Base-by-base conservation (phyloP, 176 grass and related monocot genomes). In the Stipa capillata region DNA sequence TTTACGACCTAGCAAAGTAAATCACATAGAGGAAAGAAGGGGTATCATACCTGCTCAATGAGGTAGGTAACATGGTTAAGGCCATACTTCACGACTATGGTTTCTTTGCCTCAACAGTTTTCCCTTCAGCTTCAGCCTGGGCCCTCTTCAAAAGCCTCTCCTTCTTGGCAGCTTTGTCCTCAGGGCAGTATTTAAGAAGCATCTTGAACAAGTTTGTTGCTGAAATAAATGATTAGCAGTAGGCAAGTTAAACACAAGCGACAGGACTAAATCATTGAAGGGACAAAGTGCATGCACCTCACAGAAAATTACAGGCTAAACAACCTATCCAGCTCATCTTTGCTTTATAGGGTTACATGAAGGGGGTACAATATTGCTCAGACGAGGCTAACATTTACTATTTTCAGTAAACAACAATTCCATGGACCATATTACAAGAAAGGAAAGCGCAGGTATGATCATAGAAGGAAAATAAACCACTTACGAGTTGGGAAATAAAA, bases 41-140 rank as follows among this genome's bases (percentile, higher is more conserved):
- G 41, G 5, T n/a, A 1, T 1, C 33, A 35, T 16, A 85, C 90
- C 85, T 91, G 85, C 49, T 91, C 89, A 1, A 91, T 91, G 36
- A 91, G 89, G 52, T 88, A 91, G 2, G 89, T 91, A 43, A 91
- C 85, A 88, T 91, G 89, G 82, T 91, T 85, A 8, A 91, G 89
- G 41, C 82, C 89, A 79, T 88, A 91, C 44, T 91, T 91, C 34
- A 91, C 89, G 12, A 88, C 89, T 28, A 91, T 11, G 89, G 85
- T 47, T 91, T 91, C 82, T 91, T 91, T 1, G 73, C 71, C 68
- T 88, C 82, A 63, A 91, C 82, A 68, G 85, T 88, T 40, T 91
- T 91, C 16, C 89, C 85, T 74, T 91, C 90, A 35, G 11, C 54
- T 53, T 83, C 83, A 74, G 86, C 86, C 79, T 88, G 73, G 13